Evolutionary conservation across 495 filamentous ascomycete genomes (phyloP).

Genomic region (Annulohypoxylon moriforme): DNA sequence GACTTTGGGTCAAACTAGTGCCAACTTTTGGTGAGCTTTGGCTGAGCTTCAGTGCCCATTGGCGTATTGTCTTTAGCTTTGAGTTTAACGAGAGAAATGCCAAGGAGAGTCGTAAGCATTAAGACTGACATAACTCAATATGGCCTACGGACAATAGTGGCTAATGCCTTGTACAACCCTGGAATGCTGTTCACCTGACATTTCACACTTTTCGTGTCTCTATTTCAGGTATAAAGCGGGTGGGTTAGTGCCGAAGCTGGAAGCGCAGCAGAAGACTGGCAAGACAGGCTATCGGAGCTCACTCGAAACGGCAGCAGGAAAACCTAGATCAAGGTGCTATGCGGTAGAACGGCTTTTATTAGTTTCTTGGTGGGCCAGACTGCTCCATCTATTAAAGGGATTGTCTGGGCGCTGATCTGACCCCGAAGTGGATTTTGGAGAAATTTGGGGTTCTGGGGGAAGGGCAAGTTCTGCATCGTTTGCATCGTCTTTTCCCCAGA

Average conservation of each 20-base stretch:
- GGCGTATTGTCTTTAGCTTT: constrained; percentile 13
- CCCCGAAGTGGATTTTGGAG: constrained; percentile 35
- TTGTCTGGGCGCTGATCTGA: constrained; percentile 37
- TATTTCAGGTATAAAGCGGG: constrained; percentile 22
- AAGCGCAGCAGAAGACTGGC: constrained; percentile 6
- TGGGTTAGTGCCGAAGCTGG: constrained; percentile 37
- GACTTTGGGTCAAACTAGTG: constrained; percentile 15
- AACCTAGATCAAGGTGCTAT: constrained; percentile 42
- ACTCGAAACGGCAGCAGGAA: constrained; percentile 33
- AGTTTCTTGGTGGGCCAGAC: constrained; percentile 34
- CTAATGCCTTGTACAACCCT: constrained; percentile 7
- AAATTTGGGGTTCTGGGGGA: constrained; percentile 44
- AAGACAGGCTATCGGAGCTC: constrained; percentile 20
- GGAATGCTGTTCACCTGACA: constrained; percentile 26
- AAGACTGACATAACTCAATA: constrained; percentile 32
- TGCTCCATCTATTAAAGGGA: constrained; percentile 38
- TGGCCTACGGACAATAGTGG: background rate
- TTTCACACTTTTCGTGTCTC: constrained; percentile 15
- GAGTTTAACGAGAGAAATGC: constrained; percentile 1
- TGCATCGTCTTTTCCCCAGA: constrained; percentile 43
- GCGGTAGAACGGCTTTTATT: constrained; percentile 43
- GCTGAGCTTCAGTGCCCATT: constrained; percentile 1
- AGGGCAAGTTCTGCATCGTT: constrained; percentile 24
- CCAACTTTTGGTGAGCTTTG: constrained; percentile 18
- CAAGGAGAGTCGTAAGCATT: constrained; percentile 22